Base-by-base conservation (phyloP, 1,139 yeast species). In the Magnusiomyces magnusii region DNA sequence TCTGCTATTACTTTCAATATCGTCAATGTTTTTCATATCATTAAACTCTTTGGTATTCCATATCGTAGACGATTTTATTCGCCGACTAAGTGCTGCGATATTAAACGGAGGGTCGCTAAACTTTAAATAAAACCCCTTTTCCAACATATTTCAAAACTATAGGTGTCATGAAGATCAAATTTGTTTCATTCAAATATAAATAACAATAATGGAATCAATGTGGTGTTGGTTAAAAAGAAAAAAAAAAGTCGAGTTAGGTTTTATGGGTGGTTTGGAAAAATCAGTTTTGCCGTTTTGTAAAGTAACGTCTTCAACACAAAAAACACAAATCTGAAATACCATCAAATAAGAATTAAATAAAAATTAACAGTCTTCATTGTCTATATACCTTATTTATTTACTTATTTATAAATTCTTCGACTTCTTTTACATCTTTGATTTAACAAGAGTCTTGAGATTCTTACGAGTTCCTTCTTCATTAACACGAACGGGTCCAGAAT, bases 21-120 rank as follows among this genome's bases (percentile, higher is more conserved):
- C 27, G 17, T 23, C 17, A 44, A 19, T 21, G 27, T 21, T 44
- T 17, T 19, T 9, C 27, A 5, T 10, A 5, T 44, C 21, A 7
- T 17, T 17, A 44, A 19, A 3, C 27, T 23, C 49, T 7, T n/a
- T 39, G 44, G 44, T 39, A 13, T 51, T 19, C 58, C 61, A 52
- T 24, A 52, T 24, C 2, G 55, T 23, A 17, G 58, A 54, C 15
- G 44, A 39, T n/a, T 44, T 15, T 3, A 59, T 50, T 31, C 61
- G 49, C 5, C 23, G 34, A 15, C 56, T 53, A 15, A 59, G 57
- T 3, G 60, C 36, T n/a, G 42, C 21, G 39, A 57, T 24, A 31
- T 57, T 59, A 52, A 59, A 59, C 2, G 61, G 61, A 15, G 60
- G 60, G 44, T 59, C 61, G 36, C 51, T 57, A 44, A 59, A 55